phyloP scores from a whole-genome alignment of 257 asterid genomes.

The Solanum gracilifrons region DNA sequence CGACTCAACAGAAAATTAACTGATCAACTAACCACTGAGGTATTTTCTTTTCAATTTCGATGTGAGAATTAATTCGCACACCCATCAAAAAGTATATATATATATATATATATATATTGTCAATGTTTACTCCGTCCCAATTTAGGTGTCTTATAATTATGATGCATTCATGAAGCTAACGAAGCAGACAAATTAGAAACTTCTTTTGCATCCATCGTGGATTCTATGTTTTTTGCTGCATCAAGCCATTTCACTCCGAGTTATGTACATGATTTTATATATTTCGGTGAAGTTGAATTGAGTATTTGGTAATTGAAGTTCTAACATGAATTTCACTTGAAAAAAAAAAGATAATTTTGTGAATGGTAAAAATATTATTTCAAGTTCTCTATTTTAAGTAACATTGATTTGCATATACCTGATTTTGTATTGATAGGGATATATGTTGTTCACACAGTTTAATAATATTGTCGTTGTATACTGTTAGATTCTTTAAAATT shows the following conservation, averaged over 20 bases:
- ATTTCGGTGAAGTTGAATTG: neutral
- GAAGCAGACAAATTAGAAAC: neutral
- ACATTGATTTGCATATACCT: neutral
- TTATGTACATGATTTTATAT: too few relatives aligned
- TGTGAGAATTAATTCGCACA: neutral
- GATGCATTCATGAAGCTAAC: neutral
- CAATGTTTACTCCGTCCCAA: too few relatives aligned
- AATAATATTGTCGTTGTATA: too few relatives aligned
- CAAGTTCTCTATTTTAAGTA: neutral
- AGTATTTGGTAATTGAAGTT: too few relatives aligned
- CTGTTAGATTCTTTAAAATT: neutral
- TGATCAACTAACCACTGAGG: slow-evolving; percentile 15
- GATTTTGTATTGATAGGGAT: neutral
- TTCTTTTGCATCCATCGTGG: neutral
- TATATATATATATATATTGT: too few relatives aligned
- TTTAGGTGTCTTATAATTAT: neutral
- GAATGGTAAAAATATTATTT: neutral
- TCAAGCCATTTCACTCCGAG: too few relatives aligned
- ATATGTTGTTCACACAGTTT: neutral
- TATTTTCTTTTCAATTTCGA: too few relatives aligned
- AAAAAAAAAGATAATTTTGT: neutral
- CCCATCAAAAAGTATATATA: neutral
- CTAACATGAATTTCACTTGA: neutral
- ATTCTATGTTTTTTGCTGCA: too few relatives aligned
- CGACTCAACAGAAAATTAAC: neutral